Conservation (phyloP, 805 yeast genomes). For the Komagataella ulmi region DNA sequence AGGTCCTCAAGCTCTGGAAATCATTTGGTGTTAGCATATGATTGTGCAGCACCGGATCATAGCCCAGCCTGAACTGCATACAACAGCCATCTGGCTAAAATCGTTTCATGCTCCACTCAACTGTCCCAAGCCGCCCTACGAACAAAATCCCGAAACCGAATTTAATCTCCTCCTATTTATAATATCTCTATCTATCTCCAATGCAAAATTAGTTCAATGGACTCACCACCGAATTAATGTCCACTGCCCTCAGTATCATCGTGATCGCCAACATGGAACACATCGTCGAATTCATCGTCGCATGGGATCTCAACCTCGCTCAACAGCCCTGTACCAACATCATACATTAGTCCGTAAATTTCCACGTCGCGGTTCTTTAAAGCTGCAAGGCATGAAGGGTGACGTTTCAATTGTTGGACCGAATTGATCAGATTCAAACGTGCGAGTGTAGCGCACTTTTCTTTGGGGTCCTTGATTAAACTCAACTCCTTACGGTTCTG, state of each 20-base stretch:
- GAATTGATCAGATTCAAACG: slow-evolving; percentile 70
- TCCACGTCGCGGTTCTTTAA: slow-evolving; percentile 48
- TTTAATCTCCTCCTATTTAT: not conserved
- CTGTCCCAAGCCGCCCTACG: no score
- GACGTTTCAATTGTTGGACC: slow-evolving; percentile 49
- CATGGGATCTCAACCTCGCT: slow-evolving; percentile 16
- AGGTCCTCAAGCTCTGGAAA: not conserved
- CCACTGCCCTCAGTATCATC: slow-evolving; percentile 7
- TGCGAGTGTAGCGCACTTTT: slow-evolving; percentile 47
- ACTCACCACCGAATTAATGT: not conserved
- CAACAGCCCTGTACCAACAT: slow-evolving; percentile 65
- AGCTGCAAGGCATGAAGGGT: slow-evolving; percentile 59
- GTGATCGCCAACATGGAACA: slow-evolving; percentile 6
- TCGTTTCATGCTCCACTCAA: no score
- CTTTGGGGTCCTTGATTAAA: slow-evolving; percentile 33
- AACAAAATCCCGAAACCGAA: not conserved
- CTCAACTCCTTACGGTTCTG: slow-evolving; percentile 38
- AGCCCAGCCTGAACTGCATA: no score
- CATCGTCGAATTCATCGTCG: slow-evolving; percentile 7
- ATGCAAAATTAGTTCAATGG: not conserved
- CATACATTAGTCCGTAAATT: slow-evolving; percentile 76
- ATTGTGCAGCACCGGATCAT: no score
- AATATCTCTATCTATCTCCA: not conserved
- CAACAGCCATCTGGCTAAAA: no score
- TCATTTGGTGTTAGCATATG: no score